These are phyloP conservation scores for Verticillium nonalfalfae DNA, from an alignment of 2,329 filamentous ascomycete genomes.

Conservation along the genomic window DNA sequence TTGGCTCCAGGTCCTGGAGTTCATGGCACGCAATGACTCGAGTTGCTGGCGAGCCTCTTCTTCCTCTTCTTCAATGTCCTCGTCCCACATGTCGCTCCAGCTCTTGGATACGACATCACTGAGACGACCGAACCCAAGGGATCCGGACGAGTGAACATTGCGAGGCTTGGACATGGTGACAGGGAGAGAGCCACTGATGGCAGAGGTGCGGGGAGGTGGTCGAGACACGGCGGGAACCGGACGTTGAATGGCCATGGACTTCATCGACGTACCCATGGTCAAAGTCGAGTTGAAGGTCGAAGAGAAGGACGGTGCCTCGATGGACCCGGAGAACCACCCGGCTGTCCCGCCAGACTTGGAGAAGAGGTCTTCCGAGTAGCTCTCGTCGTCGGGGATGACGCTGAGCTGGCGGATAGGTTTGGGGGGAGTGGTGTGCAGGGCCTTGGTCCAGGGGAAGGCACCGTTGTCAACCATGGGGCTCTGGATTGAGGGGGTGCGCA, in stretches of 20 bases:
- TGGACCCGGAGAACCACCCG: conserved; percentile 74
- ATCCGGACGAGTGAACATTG: conserved; percentile 62
- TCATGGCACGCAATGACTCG: conserved; percentile 56
- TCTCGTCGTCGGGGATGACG: conserved; percentile 73
- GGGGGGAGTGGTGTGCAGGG: conserved; percentile 68
- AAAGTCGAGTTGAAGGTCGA: conserved; percentile 81
- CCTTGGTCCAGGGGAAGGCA: conserved; percentile 93
- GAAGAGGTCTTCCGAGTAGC: conserved; percentile 80
- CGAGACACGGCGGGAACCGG: conserved; percentile 34
- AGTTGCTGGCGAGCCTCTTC: conserved; percentile 57
- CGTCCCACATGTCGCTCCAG: conserved; percentile 98
- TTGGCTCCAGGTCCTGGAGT: conserved; percentile 73
- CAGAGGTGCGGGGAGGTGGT: conserved; percentile 46
- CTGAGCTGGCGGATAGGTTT: conserved; percentile 77
- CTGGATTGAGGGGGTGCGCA: conserved; percentile 91
- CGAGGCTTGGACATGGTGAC: conserved; percentile 75
- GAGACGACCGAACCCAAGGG: conserved; percentile 72
- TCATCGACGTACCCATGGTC: conserved; percentile 72
- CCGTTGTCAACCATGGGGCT: conserved; percentile 75
- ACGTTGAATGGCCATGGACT: conserved; percentile 56
- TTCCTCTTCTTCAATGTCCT: conserved; percentile 74
- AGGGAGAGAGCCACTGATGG: conserved; percentile 64
- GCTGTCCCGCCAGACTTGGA: conserved; percentile 66
- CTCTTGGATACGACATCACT: conserved; percentile 87
- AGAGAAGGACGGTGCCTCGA: conserved; percentile 73